Percentiles rank a stretch among this genome's conserved stretches.
These are phyloP conservation scores for Trapa incisa DNA, from an alignment of 345 rosid species.

Conservation along the genomic window DNA sequence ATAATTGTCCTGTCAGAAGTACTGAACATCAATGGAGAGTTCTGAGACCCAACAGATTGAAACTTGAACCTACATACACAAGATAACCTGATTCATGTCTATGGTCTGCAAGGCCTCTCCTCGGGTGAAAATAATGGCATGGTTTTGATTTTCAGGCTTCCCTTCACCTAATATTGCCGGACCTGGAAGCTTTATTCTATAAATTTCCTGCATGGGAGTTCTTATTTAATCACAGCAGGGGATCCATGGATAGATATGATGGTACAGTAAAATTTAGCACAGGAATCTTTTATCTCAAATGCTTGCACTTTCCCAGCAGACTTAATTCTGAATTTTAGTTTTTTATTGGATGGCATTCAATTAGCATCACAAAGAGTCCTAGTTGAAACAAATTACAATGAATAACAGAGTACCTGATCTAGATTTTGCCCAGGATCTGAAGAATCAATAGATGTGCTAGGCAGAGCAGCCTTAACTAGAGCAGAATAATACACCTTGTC, in stretches of 20 bases:
- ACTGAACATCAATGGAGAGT: neutral
- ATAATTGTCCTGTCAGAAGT: slow-evolving; percentile 64
- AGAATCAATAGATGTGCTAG: slow-evolving; percentile 65
- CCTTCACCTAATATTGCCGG: slow-evolving; percentile 97
- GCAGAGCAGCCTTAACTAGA: slow-evolving; percentile 70
- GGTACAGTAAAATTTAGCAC: too few relatives aligned
- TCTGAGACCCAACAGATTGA: neutral
- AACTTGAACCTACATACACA: neutral
- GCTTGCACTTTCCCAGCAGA: neutral
- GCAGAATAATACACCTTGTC: slow-evolving; percentile 80
- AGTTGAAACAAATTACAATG: neutral
- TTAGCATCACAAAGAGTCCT: neutral
- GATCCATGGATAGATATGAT: neutral
- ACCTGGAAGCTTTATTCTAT: slow-evolving; percentile 91
- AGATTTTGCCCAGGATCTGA: slow-evolving; percentile 67
- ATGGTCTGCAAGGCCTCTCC: slow-evolving; percentile 99
- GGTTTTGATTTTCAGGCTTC: slow-evolving; percentile 98
- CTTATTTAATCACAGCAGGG: neutral
- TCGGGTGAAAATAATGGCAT: slow-evolving; percentile 90
- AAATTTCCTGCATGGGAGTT: slow-evolving; percentile 52
- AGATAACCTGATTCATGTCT: slow-evolving; percentile 90
- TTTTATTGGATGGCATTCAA: neutral
- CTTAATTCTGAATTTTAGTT: neutral
- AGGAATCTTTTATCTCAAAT: neutral
- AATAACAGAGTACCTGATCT: slow-evolving; percentile 51